Conservation (phyloP, 1,139 yeast genomes). For the Yamadazyma diddensiae region DNA sequence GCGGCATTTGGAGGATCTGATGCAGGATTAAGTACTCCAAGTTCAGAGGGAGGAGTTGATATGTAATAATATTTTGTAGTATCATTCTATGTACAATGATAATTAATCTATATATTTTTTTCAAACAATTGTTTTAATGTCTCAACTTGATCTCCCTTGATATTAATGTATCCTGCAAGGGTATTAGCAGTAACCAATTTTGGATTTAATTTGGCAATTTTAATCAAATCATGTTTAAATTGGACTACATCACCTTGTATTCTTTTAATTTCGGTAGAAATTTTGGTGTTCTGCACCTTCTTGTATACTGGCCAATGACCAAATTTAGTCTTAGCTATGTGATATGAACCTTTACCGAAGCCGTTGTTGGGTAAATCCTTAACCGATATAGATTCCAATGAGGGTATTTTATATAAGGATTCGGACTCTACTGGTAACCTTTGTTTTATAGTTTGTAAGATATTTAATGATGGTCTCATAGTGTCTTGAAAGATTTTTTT, state of each 20-base stretch:
- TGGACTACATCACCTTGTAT: slow-evolving; percentile 59
- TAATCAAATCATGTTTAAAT: slow-evolving; percentile 57
- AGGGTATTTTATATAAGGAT: slow-evolving; percentile 25
- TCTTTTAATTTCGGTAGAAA: slow-evolving; percentile 61
- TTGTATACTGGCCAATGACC: slow-evolving; percentile 72
- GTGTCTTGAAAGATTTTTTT: slow-evolving; percentile 3
- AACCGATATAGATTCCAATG: slow-evolving; percentile 24
- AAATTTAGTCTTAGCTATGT: slow-evolving; percentile 49
- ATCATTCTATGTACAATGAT: slow-evolving; percentile 2
- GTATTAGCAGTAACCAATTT: slow-evolving; percentile 38
- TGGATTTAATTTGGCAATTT: slow-evolving; percentile 41
- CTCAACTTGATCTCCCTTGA: slow-evolving; percentile 58
- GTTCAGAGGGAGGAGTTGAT: slow-evolving; percentile 26
- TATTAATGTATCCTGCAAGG: slow-evolving; percentile 39
- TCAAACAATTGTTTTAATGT: slow-evolving; percentile 39
- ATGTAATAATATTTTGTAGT: slow-evolving; percentile 1
- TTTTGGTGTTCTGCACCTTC: slow-evolving; percentile 52
- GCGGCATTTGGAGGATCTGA: slow-evolving; percentile 59
- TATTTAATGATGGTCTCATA: slow-evolving; percentile 27
- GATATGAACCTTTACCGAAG: slow-evolving; percentile 47
- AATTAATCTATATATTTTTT: slow-evolving; percentile 11
- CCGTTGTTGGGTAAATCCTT: slow-evolving; percentile 35
- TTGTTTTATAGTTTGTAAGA: slow-evolving; percentile 26
- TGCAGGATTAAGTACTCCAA: slow-evolving; percentile 34
- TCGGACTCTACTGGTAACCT: slow-evolving; percentile 17